A percentile compares a stretch with the other conserved stretches of the same genome.
Evolutionary conservation across 2,329 filamentous ascomycete genomes (phyloP).

Genomic region (Aspergillus glaucus): DNA sequence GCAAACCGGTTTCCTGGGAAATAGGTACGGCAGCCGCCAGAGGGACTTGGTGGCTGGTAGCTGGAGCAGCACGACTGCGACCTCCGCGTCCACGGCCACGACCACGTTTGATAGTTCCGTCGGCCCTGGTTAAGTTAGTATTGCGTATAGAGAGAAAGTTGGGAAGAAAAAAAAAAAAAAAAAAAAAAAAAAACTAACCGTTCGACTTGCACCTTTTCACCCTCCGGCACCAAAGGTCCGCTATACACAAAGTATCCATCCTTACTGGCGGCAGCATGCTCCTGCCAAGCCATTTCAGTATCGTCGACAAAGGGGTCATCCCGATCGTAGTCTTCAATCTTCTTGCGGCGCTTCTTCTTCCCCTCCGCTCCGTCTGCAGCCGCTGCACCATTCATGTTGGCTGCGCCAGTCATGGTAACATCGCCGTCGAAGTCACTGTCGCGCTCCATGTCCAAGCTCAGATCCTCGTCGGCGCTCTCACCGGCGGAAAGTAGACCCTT

Average conservation of each 20-base stretch:
- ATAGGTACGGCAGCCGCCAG: constrained; percentile 77
- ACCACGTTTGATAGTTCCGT: constrained; percentile 62
- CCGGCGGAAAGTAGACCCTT: constrained; percentile 59
- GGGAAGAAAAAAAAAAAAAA: neutral
- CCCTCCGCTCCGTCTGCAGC: constrained; percentile 49
- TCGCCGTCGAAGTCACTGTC: constrained; percentile 50
- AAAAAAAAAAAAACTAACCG: constrained; percentile 40
- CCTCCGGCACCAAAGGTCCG: constrained; percentile 80
- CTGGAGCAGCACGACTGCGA: constrained; percentile 51
- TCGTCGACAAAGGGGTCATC: constrained; percentile 74
- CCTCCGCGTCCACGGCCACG: constrained; percentile 51
- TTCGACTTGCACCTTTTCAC: constrained; percentile 65
- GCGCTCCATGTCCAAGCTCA: constrained; percentile 83
- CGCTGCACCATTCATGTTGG: constrained; percentile 54
- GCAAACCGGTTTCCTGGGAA: constrained; percentile 80
- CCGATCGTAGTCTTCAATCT: constrained; percentile 61
- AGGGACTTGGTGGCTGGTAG: constrained; percentile 66
- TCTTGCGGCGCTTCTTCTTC: constrained; percentile 69
- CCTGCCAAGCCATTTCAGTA: constrained; percentile 90
- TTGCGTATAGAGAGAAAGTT: constrained; percentile 7
- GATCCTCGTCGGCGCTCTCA: constrained; percentile 70
- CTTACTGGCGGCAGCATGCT: constrained; percentile 85
- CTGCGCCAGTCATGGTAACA: constrained; percentile 33
- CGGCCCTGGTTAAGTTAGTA: constrained; percentile 49
- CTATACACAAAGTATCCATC: constrained; percentile 99